Base-by-base conservation (phyloP, 140 eudicot species). In the Oenanthe javanica region DNA sequence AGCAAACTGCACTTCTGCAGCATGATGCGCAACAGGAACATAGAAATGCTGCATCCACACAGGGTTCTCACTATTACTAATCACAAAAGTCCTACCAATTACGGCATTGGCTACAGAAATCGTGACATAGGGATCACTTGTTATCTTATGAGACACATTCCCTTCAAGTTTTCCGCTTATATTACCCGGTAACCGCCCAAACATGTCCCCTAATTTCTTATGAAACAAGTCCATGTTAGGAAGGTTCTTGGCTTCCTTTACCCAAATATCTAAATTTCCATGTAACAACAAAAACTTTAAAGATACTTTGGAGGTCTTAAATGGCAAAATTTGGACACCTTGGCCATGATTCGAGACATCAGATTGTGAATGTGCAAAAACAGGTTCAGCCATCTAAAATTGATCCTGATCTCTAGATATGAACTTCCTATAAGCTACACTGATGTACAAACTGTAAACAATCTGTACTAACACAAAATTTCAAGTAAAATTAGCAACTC, bases 121-220 rank as follows among this genome's bases (percentile, higher is more conserved):
- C 9, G 96, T 90, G 42, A 95, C 99, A 69, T 92, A 95, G 1
- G 99, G 99, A 75, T 95, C 99, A 82, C 97, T 95, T 2, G 97
- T 95, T 5, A 85, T 85, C 80, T 88, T 85, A 64, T 77, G 72
- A 14, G 95, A 84, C 38, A 76, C 79, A 70, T 43, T 81, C 57
- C 87, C 83, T 50, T 82, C 86, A 6, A 69, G 48, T 52, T 84
- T 86, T 45, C 84, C 75, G 13, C 75, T n/a, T 51, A 81, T 16
- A 27, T 61, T 79, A 18, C 86, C 81, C 6, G 83, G 72, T 59
- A 85, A 43, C 80, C 31, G 59, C n/a, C 79, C 84, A 61, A 90
- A 88, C 75, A 88, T 73, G 50, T 84, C 89, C 13, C 82, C 85
- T 40, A 92, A 82, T 47, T 84, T 92, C 84, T 84, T 92, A 82